Evolutionary conservation across 306 rosid species (phyloP).

Genomic region (Sicyos edulis): DNA sequence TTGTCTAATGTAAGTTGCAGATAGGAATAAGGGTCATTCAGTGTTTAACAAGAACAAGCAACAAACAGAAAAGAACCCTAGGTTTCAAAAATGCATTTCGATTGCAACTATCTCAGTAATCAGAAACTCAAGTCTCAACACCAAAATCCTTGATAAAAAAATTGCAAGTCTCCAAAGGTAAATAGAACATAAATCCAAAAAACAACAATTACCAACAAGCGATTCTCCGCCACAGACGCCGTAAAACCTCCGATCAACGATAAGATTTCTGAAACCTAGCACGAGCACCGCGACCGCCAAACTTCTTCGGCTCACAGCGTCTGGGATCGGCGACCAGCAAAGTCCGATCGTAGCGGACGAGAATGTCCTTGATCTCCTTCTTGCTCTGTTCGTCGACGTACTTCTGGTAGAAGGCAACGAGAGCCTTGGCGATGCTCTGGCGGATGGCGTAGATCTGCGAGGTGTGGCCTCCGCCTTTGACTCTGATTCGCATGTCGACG

Average conservation of each 20-base stretch:
- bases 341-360: constrained; percentile 16
- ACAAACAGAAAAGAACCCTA: neutral
- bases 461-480: too few species aligned
- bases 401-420: constrained; percentile 17
- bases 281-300: constrained; percentile 21
- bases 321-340: constrained; percentile 18
- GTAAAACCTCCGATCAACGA: neutral
- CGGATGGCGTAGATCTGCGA: constrained; percentile 14
- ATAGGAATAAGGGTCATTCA: neutral
- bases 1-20: neutral
- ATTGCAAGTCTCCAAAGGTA: neutral
- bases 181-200: neutral
- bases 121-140: neutral
- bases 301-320: constrained; percentile 19
- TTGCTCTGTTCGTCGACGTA: constrained; percentile 15
- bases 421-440: constrained; percentile 21
- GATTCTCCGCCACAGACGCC: neutral
- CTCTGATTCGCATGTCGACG: too few species aligned
- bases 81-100: neutral
- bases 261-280: constrained; percentile 17
- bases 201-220: neutral
- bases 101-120: neutral
- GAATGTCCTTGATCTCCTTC: constrained; percentile 19
- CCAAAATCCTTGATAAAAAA: neutral
- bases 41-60: neutral